Evolutionary conservation across 225 moss, liverwort and hornwort genomes (phyloP), one percentile per base, ranked within the genome.

Genomic region (Sphagnum tenellum): DNA sequence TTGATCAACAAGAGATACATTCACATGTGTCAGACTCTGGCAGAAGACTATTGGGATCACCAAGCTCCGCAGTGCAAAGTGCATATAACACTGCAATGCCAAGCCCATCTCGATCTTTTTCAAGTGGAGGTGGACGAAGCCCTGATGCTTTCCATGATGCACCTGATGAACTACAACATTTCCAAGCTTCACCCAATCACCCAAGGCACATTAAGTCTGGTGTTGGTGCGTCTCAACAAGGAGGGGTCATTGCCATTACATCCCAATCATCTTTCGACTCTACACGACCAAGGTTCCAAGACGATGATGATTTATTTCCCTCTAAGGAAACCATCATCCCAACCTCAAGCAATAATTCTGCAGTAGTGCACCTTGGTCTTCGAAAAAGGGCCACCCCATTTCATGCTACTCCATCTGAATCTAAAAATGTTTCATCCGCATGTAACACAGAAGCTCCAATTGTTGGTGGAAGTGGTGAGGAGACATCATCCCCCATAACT

Each of bases 31-130:
- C 68, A 7, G 67, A 83, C 49, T 79, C 79, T 59, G 79, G 67
- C 56, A 72, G 79, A 52, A 72, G 64, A 51, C 69, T 76, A 53
- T 13, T 63, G 14, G 66, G 8, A 8, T 71, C 78, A 3, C 65
- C 68, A 46, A 69, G 70, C 48, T 51, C 65, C 4, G 66, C 55
- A 49, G 47, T 74, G 69, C 72, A 72, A 56, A 83, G 83, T 50
- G 77, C 64, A 8, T 83, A 83, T 74, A 74, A 79, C 44, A 83
- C 83, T 48, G 83, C 83, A 50, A 72, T 76, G 59, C 72, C 63
- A 51, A 83, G 79, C 48, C 83, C 83, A 61, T 64, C 83, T 72
- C 72, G 72, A n/a, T 83, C 83, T 12, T 83, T 79, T 57, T 82
- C 82, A 13, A 82, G 82, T 50, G 82, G 76, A 70, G 79, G 29